Evolutionary conservation across 148 eudicot genomes (phyloP), one percentile per base, ranked within the genome.

Genomic region (Arbutus unedo): DNA sequence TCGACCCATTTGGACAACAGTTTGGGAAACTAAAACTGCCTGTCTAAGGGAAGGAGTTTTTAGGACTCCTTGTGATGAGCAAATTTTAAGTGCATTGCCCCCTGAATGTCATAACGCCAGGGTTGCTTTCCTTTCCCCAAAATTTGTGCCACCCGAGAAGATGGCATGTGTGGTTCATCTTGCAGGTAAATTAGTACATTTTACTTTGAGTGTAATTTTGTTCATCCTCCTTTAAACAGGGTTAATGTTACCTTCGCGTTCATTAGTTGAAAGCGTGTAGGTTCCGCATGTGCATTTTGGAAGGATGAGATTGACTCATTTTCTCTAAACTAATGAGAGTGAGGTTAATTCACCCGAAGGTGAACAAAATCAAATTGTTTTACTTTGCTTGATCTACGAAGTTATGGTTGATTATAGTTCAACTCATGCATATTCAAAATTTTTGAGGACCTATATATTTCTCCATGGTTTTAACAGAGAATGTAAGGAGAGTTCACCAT

Each of bases 151-250:
- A 0, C 92, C 94, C 0, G 86, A 93, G 25, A 93, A 92, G 76
- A 91, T 89, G 94, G 98, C 99, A 2, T 96, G 98, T 84, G 98
- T 96, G 70, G 93, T 96, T 92, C 99, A 96, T 87, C 99, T 96
- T 93, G 99, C 99, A 83, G 98, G 98, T 96, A 90, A 80, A 3
- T 31, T 43, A 21, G n/a, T 70, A 38, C 38, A 31, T 31, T 31
- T 31, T 31, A 31, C 38, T 31, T 31, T 31, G 38, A 31, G 0
- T 31, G 38, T n/a, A 31, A 31, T 31, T 31, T 31, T 31, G 38
- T 31, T 31, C 38, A 31, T 31, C 38, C 38, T 31, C 38, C 38
- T 31, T 31, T 31, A 31, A 0, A 31, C 0, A 31, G 38, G 38
- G 38, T 31, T 31, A 31, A 31, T 1, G 38, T 31, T 31, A 31